Evolutionary conservation across 495 filamentous ascomycete species (phyloP), one percentile per base, ranked within the genome.

Genomic region (Penicillium herquei): DNA sequence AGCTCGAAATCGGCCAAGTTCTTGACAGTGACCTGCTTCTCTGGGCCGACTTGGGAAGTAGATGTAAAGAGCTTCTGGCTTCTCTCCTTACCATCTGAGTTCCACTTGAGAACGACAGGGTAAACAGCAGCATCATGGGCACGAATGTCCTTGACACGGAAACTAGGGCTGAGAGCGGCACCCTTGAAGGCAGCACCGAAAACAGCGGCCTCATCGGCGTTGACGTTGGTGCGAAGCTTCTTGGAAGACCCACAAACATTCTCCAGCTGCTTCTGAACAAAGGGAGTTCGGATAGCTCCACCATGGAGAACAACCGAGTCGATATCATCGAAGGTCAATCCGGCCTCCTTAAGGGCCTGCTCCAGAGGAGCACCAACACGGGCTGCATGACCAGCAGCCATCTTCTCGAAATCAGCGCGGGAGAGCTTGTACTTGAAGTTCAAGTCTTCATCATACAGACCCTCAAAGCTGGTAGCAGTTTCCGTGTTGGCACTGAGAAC

Each of bases 151-250:
- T 96, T 99, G 63, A 99, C 95, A 49, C 89, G 85, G 81, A 99
- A 99, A 65, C 86, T 91, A 35, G 92, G 91, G 71, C 89, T 95
- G 47, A 98, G 80, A 56, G 86, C 86, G 45, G 95, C 95, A 31
- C 88, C 95, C 67, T 91, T 90, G 80, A 98, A 98, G 16, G 90
- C 91, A 48, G 95, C 95, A 59, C 95, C 95, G 71, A 99, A 96
- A 13, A 96, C 94, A 46, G 95, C 94, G 13, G 95, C 85, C 74
- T 99, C 95, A 69, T 99, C 95, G 30, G 92, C 87, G 72, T 99
- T 99, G 61, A 99, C 95, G 63, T 92, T 98, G 61, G 87, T 87
- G 52, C 90, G 85, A 55, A 99, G 78, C 76, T 96, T 97, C 48
- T 86, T 83, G 6, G 83, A 77, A 13, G 78, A 79, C 9, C 88